Base-by-base conservation (phyloP, 1,284 basidiomycete genomes). In the Neolentinus lepideus region DNA sequence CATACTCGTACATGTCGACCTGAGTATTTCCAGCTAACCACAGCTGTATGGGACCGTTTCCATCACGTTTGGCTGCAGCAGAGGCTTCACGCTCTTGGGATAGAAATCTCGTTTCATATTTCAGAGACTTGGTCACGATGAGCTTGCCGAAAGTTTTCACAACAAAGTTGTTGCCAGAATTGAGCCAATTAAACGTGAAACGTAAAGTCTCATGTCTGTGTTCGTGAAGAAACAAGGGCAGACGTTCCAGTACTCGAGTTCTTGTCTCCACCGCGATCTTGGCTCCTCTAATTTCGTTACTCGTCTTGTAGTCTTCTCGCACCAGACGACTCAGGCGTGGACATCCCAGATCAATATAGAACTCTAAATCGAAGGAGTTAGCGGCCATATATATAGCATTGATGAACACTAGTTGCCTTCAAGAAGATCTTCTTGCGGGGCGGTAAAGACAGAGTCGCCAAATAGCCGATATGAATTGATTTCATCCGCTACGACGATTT, bases 1-100 rank as follows among this genome's bases (percentile, higher is more conserved):
- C 90, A 72, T 63, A 92, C 90, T 97, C 94, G 65, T 92, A 97
- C 80, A 92, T 90, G 66, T 98, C 94, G n/a, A 89, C 72, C 59
- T 90, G 80, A 10, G 86, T 75, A 57, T 85, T 83, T 16, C 77
- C 75, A 3, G 92, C 88, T 31, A 97, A 72, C 75, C 87, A 92
- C 26, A 97, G 67, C 45, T 88, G 78, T 50, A 96, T 82, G 9
- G 82, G 77, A 9, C 89, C 84, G 46, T 72, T 75, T 1, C 78
- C 75, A 16, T 72, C 66, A 35, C 80, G 75, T 57, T 78, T 77
- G 16, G 90, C 88, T 53, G 85, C 84, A 3, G 92, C 92, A 38
- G 91, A 93, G 0, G 86, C 82, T 57, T 89, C 86, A 61, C 80
- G 79, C 59, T 74, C 81, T 59, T 79, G 77, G 3, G 76, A 75